phyloP scores from a whole-genome alignment of 306 rosid species.

The Crotalaria pallida region DNA sequence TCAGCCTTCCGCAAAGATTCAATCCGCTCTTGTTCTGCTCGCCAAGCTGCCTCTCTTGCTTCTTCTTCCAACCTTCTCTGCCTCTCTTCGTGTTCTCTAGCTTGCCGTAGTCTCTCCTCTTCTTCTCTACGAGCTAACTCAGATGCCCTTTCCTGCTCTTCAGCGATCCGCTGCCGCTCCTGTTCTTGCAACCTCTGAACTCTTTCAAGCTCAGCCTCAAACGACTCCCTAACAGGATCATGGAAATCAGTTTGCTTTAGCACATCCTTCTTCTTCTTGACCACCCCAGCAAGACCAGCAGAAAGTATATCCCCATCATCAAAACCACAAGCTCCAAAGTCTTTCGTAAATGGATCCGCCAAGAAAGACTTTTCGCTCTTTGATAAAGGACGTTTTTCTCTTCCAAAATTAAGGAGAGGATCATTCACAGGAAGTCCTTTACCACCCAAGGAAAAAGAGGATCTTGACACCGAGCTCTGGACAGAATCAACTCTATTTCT shows the following conservation, averaged over 20 bases:
- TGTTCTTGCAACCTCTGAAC: conserved; percentile 97
- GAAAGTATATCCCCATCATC: conserved; percentile 72
- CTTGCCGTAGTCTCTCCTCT: conserved; percentile 63
- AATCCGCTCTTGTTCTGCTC: conserved; percentile 76
- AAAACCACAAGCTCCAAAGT: conserved; percentile 59
- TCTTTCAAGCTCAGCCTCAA: conserved; percentile 98
- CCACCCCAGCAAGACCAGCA: conserved; percentile 60
- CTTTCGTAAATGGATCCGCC: conserved; percentile 66
- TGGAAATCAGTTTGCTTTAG: conserved; percentile 72
- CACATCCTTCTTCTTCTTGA: conserved; percentile 84
- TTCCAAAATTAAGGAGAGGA: conserved; percentile 78
- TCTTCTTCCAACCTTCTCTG: conserved; percentile 84
- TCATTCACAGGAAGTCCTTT: conserved; percentile 64
- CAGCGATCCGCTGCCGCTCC: conserved; percentile 71
- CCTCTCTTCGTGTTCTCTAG: conserved; percentile 80
- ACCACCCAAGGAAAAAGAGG: conserved; percentile 52
- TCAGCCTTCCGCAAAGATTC: conserved; percentile 74
- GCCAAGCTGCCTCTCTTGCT: conserved; percentile 94
- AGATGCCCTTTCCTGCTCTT: conserved; percentile 80
- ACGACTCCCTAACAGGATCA: conserved; percentile 92
- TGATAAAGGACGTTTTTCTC: conserved; percentile 56
- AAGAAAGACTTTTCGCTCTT: conserved; percentile 63
- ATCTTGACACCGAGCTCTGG: conserved; percentile 41
- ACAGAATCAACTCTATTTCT: conserved; percentile 49
- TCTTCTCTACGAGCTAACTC: conserved; percentile 86